Conservation (phyloP, 805 yeast genomes). For the Candida pseudoglaebosa region DNA sequence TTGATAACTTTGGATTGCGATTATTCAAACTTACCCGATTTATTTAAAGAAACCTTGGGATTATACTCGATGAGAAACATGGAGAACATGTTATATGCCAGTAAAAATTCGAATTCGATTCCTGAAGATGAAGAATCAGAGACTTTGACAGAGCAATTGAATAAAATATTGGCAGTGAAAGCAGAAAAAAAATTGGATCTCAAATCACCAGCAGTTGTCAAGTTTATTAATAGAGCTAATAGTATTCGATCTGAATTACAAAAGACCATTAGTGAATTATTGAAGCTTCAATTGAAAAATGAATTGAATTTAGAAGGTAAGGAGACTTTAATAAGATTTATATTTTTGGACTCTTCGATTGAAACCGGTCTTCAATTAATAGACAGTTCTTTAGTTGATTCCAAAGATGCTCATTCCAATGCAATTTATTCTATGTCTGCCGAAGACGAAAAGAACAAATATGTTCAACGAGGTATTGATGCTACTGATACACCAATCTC, state of each 20-base stretch:
- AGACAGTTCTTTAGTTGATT: slow-evolving; percentile 29
- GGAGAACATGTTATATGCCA: slow-evolving; percentile 49
- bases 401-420: slow-evolving; percentile 8
- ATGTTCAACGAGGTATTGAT: slow-evolving; percentile 3
- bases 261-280: slow-evolving; percentile 45
- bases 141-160: slow-evolving; percentile 24
- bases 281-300: slow-evolving; percentile 51
- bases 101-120: slow-evolving; percentile 12
- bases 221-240: slow-evolving; percentile 24
- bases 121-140: slow-evolving; percentile 7
- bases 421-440: slow-evolving; percentile 11
- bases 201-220: slow-evolving; percentile 26
- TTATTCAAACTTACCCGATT: slow-evolving; percentile 54
- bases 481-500: background rate
- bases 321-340: slow-evolving; percentile 66
- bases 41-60: slow-evolving; percentile 68
- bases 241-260: slow-evolving; percentile 27
- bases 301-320: slow-evolving; percentile 65
- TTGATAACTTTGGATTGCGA: slow-evolving; percentile 69
- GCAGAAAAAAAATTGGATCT: slow-evolving; percentile 30
- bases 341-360: slow-evolving; percentile 66
- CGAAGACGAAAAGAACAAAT: slow-evolving; percentile 22
- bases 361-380: slow-evolving; percentile 49
- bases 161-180: slow-evolving; percentile 29
- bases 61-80: slow-evolving; percentile 79